Percentiles rank a stretch among this genome's conserved stretches.
Conservation (phyloP, 441 rosid species). For the Macaranga tanarius region DNA sequence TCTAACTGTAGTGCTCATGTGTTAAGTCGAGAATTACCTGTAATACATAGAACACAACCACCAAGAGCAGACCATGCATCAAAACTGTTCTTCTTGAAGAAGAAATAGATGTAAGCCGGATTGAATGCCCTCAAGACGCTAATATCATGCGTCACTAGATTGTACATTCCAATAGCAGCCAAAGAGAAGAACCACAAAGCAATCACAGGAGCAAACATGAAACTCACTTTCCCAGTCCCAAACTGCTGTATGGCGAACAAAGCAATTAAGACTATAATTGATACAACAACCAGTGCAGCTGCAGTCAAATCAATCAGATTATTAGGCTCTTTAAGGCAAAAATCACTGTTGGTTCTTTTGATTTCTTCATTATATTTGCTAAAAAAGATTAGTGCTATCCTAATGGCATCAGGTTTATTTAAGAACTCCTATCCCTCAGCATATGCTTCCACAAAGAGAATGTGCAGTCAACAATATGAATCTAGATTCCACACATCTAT, state of each 20-base stretch:
- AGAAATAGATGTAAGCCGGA: slow-evolving; percentile 72
- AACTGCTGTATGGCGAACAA: slow-evolving; percentile 88
- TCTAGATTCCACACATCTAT: not conserved
- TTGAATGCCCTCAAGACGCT: slow-evolving; percentile 78
- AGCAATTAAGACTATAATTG: slow-evolving; percentile 60
- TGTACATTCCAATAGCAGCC: slow-evolving; percentile 80
- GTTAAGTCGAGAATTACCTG: slow-evolving; percentile 50
- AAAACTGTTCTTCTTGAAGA: slow-evolving; percentile 75
- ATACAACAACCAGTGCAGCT: slow-evolving; percentile 73
- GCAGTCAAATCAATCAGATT: slow-evolving; percentile 26
- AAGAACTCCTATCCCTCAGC: not conserved
- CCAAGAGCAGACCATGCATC: slow-evolving; percentile 96
- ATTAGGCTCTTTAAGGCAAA: slow-evolving; percentile 2
- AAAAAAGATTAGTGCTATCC: not conserved
- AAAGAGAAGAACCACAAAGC: slow-evolving; percentile 90
- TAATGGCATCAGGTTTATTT: not conserved
- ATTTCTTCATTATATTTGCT: too few species aligned
- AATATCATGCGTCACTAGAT: slow-evolving; percentile 56
- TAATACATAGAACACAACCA: slow-evolving; percentile 91
- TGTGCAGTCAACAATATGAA: not conserved
- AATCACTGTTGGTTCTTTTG: not conserved
- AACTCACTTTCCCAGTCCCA: slow-evolving; percentile 90
- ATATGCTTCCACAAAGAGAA: not conserved
- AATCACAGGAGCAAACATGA: slow-evolving; percentile 83
- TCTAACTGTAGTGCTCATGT: not conserved